phyloP scores from a whole-genome alignment of 2,329 filamentous ascomycete genomes.

The Phaeosphaeriaceae sp. region DNA sequence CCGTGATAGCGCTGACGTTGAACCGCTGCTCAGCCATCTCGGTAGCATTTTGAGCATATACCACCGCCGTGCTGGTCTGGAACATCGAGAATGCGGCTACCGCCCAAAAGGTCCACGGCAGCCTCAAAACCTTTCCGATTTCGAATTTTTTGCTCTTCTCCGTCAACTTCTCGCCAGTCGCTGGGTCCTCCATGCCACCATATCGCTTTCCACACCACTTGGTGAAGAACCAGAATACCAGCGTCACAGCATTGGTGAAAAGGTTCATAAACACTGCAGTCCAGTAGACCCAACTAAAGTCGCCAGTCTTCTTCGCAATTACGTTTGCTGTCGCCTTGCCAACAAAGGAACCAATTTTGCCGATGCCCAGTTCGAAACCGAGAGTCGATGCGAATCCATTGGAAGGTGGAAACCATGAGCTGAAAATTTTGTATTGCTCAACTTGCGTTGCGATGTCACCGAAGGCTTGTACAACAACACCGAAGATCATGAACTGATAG shows the following conservation, averaged over 20 bases:
- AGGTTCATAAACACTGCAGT: constrained; percentile 69
- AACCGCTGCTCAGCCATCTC: constrained; percentile 69
- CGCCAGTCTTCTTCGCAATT: constrained; percentile 64
- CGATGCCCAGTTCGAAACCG: constrained; percentile 67
- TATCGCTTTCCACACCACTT: constrained; percentile 60
- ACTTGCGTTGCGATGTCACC: constrained; percentile 72
- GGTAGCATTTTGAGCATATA: constrained; percentile 67
- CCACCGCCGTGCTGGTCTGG: constrained; percentile 63
- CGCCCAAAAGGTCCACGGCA: constrained; percentile 69
- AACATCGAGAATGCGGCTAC: constrained; percentile 65
- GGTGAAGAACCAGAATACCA: constrained; percentile 65
- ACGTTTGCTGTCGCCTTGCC: constrained; percentile 68
- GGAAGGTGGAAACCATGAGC: constrained; percentile 69
- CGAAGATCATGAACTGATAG: constrained; percentile 68
- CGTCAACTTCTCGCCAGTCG: constrained; percentile 66
- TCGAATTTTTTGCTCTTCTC: constrained; percentile 68
- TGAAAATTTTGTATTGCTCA: constrained; percentile 72
- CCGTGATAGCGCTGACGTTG: constrained; percentile 61
- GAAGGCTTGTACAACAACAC: constrained; percentile 62
- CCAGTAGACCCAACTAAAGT: constrained; percentile 71
- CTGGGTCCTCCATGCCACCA: constrained; percentile 58
- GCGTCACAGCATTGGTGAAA: constrained; percentile 66
- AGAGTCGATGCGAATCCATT: constrained; percentile 70
- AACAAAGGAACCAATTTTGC: constrained; percentile 68
- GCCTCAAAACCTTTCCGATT: constrained; percentile 60